Evolutionary conservation across 164 flowering plant species (phyloP), one percentile per base, ranked within the genome.

Genomic region (Umbellularia californica): DNA sequence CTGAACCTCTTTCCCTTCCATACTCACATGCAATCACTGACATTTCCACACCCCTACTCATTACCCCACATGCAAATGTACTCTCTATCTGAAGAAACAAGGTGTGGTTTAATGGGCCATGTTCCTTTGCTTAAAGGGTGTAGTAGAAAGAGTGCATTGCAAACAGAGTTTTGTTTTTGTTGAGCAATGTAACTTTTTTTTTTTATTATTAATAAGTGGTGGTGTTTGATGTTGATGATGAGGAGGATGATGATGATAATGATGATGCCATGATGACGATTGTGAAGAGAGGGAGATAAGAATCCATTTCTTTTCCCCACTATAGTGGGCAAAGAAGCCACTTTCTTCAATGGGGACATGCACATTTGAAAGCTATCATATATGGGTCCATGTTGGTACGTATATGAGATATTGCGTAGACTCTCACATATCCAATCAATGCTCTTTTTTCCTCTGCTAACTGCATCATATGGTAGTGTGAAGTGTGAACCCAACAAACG

Each of bases 241-340:
- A 30, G 35, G 63, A 47, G 35, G 75, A 64, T 77, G 83, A 86
- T 86, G 85, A 81, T 79, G 83, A 70, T 47, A 68, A 68, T 79
- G 85, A 82, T 86, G 87, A 83, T 83, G 87, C 28, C 51, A 79
- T 68, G 79, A 86, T 84, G 87, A 83, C 83, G 78, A 73, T 5
- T 25, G 12, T 58, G 65, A 3, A 55, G 19, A 25, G 67, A 25
- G 67, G 23, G 5, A 77, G 71, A 70, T 78, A 74, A 41, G 71
- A 78, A 65, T 25, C 19, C 71, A 41, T 27, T 47, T 70, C 69
- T 22, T 58, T 24, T 50, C 72, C 65, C 65, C 50, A 41, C 23
- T 47, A 27, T 24, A 63, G 72, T 58, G 77, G 27, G 68, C 23
- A 27, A 75, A 68, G 71, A 68, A 35, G 58, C 68, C 68, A 69